phyloP scores from a whole-genome alignment of 179 eudicot species.

The Beta corolliflora region DNA sequence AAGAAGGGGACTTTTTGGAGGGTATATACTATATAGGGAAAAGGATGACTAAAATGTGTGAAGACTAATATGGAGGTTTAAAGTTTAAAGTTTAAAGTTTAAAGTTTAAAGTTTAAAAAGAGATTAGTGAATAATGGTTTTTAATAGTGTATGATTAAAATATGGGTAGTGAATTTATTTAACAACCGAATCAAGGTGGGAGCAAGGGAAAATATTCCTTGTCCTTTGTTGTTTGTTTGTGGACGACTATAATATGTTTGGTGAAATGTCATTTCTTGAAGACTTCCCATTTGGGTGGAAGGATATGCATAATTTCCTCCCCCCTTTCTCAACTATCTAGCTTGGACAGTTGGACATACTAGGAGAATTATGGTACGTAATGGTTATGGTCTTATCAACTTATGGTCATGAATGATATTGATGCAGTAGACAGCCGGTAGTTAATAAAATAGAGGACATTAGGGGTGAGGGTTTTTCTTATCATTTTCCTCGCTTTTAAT shows the following conservation, averaged over 20 bases:
- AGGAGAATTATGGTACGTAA: no score
- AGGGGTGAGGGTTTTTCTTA: no score
- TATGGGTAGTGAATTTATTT: background rate
- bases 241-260: background rate
- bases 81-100: no score
- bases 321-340: background rate
- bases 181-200: background rate
- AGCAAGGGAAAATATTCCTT: background rate
- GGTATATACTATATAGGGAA: no score
- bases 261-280: background rate
- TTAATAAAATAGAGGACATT: no score
- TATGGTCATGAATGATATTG: no score
- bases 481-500: no score
- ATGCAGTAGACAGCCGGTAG: no score
- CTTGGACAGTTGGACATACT: no score
- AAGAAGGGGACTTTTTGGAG: background rate
- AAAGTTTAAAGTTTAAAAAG: no score
- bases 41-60: background rate
- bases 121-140: background rate
- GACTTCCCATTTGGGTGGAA: background rate
- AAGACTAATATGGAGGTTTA: background rate
- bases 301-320: background rate
- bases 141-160: background rate
- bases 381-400: no score
- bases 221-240: background rate